Base-by-base conservation (phyloP, 2,329 filamentous ascomycete genomes). In the Trichothecium sympodiale region DNA sequence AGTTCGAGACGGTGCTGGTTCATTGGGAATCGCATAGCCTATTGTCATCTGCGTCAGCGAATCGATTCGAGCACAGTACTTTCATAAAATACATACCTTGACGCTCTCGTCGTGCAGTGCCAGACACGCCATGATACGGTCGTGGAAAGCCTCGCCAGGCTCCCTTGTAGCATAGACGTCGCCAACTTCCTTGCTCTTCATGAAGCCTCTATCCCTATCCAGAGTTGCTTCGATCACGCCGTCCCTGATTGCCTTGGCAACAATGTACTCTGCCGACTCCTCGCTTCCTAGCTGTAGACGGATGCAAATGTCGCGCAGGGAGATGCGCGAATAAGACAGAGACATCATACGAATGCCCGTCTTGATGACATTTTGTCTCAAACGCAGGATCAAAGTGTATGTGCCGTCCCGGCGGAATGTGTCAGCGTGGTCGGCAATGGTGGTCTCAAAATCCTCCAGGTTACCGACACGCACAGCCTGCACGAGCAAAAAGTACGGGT, bases 291-390 rank as follows among this genome's bases (percentile, higher is more conserved):
- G 70, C 35, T 93, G 87, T 34, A 98, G 71, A 33, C 91, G 84
- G 40, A 96, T 87, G 65, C 91, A 98, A 48, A 98, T 98, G 55
- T 98, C 91, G 39, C 91, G 82, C 38, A 98, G 74, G 2, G 89
- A 95, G 53, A 98, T 98, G 43, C 89, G 84, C 41, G 89, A 94
- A 67, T 98, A 98, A 15, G 88, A 94, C 44, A 98, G 70, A 29
- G 89, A 96, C 77, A 98, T 94, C 87, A 96, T 95, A 48, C 91
- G 86, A 44, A 98, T 94, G 46, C 91, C 91, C 4, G 91, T 98
- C 71, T 94, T 94, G 76, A 98, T 96, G 54, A 98, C 91, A 55
- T 98, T 98, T 62, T 98, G 91, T 49, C 91, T 80, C 42, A 98
- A 72, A 43, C 91, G 88, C 43, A 96, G 74, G 50, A 96, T 93